Percentiles rank a stretch among this genome's conserved stretches.
Evolutionary conservation across 371 early-diverging fungal genomes (phyloP).

Genomic region (Lichtheimia corymbifera): DNA sequence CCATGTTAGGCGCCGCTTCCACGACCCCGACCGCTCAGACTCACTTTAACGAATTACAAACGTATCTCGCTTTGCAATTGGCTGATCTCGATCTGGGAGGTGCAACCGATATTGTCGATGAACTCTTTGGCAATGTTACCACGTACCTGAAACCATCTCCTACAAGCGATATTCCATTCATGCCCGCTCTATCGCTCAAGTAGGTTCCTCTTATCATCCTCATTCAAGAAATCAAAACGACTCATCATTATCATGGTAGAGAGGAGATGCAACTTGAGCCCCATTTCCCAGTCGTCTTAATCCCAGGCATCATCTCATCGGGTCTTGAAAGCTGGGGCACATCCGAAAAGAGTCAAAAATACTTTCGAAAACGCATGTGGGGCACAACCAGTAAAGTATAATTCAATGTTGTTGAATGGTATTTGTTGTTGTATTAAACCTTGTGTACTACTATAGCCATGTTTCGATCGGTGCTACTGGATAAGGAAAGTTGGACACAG

Average conservation of each 20-base stretch:
- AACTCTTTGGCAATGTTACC: conserved; percentile 66
- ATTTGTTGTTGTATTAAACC: neutral
- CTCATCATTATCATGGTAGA: conserved; percentile 16
- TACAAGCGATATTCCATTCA: conserved; percentile 48
- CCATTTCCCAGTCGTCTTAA: conserved; percentile 79
- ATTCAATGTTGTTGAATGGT: neutral
- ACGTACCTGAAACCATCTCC: conserved; percentile 54
- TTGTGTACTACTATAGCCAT: conserved; percentile 52
- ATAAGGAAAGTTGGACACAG: conserved; percentile 86
- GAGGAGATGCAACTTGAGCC: conserved; percentile 40
- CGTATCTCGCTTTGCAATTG: conserved; percentile 40
- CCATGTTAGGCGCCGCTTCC: conserved; percentile 25
- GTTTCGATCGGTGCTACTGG: conserved; percentile 79
- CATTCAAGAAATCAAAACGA: neutral
- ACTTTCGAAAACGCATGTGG: conserved; percentile 93
- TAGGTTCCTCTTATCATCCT: conserved; percentile 12
- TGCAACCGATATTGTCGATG: conserved; percentile 70
- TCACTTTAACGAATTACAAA: conserved; percentile 37
- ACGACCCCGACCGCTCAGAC: conserved; percentile 43
- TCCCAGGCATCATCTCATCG: conserved; percentile 92
- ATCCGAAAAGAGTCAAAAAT: conserved; percentile 69
- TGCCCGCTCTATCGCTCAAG: conserved; percentile 48
- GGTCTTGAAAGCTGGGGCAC: conserved; percentile 93
- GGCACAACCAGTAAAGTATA: conserved; percentile 72
- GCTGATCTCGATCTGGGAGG: conserved; percentile 67